Conservation (phyloP, 176 grass and related monocot species). For the Areca catechu region DNA sequence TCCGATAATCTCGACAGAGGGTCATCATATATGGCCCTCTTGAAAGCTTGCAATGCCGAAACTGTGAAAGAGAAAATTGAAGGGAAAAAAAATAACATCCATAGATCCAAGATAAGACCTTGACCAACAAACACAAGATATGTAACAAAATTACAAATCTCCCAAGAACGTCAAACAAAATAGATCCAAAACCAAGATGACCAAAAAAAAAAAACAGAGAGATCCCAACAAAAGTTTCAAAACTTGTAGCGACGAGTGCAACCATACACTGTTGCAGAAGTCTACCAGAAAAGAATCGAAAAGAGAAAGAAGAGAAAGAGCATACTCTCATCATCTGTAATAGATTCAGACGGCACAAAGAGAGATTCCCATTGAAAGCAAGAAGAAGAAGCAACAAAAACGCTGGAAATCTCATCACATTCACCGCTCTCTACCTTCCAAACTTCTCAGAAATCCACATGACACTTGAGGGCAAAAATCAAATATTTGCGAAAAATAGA, state of each 20-base stretch:
- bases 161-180: background rate
- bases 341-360: conserved; percentile 18
- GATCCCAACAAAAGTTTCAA: no score
- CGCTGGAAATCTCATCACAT: conserved; percentile 35
- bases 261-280: no score
- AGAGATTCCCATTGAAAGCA: conserved; percentile 29
- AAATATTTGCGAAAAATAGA: background rate
- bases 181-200: background rate
- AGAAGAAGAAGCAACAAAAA: conserved; percentile 27
- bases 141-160: no score
- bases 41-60: conserved; percentile 50
- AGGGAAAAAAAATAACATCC: background rate
- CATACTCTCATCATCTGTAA: conserved; percentile 65
- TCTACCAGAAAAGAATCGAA: background rate
- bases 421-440: background rate
- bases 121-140: no score
- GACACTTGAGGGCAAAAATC: no score
- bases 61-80: conserved; percentile 33
- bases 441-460: background rate
- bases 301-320: background rate
- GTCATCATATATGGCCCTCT: conserved; percentile 51
- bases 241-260: no score
- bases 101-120: no score
- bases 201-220: no score
- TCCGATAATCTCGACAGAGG: conserved; percentile 57